Percentiles rank a stretch among this genome's conserved stretches.
phyloP scores from a whole-genome alignment of 2,329 filamentous ascomycete species.

The Phialemonium atrogriseum region DNA sequence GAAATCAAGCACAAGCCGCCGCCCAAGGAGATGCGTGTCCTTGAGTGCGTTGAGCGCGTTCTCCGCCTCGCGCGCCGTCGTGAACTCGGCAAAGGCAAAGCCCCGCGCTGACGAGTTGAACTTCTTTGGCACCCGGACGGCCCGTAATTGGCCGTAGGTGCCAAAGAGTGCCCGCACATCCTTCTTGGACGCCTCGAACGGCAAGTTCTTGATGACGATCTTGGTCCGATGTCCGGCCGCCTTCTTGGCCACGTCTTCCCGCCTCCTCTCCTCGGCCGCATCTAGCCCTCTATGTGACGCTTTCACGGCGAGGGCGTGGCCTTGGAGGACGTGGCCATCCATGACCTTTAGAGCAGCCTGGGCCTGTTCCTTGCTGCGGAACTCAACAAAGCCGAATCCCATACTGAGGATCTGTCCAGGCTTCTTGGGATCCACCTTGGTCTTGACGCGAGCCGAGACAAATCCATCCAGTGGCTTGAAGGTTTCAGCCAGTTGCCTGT shows the following conservation, averaged over 20 bases:
- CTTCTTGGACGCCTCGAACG: conserved; percentile 91
- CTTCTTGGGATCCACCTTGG: conserved; percentile 85
- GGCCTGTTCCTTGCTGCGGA: conserved; percentile 68
- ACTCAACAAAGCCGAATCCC: conserved; percentile 95
- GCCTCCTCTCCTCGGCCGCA: conserved; percentile 76
- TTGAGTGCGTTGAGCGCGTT: conserved; percentile 86
- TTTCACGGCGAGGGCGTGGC: conserved; percentile 76
- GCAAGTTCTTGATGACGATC: conserved; percentile 96
- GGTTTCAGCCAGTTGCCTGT: conserved; percentile 63
- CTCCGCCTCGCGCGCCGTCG: conserved; percentile 76
- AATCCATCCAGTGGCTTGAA: conserved; percentile 84
- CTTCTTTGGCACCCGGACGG: conserved; percentile 90
- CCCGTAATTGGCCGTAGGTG: conserved; percentile 84
- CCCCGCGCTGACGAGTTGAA: conserved; percentile 83
- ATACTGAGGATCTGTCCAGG: conserved; percentile 84
- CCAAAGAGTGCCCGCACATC: conserved; percentile 81
- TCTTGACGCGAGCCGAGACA: conserved; percentile 83
- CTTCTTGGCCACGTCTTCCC: conserved; percentile 78
- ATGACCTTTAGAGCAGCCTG: conserved; percentile 74
- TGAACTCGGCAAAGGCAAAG: conserved; percentile 95
- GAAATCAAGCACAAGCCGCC: conserved; percentile 84
- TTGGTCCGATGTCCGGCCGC: conserved; percentile 71
- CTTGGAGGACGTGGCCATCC: conserved; percentile 82
- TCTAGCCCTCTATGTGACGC: conserved; percentile 81
- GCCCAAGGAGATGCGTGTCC: conserved; percentile 87